These are phyloP conservation scores for Lasiosphaeria ovina DNA, from an alignment of 495 filamentous ascomycete species.

Conservation along the genomic window DNA sequence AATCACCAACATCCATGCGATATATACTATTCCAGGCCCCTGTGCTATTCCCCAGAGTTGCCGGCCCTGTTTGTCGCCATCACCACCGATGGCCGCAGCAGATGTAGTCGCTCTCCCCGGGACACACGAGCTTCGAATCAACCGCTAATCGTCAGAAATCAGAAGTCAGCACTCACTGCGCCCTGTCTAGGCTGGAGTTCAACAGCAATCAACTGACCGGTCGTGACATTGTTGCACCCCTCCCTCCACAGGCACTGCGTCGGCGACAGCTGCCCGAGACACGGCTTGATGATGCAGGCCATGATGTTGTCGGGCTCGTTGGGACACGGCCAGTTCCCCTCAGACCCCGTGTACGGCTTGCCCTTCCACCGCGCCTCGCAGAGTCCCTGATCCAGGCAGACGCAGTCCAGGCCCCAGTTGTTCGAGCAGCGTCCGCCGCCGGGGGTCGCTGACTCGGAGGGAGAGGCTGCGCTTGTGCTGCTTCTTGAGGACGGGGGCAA, in stretches of 20 bases:
- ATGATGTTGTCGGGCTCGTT: conserved; percentile 15
- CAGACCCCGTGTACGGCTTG: conserved; percentile 15
- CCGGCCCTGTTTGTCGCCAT: too few relatives aligned
- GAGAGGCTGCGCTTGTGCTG: neutral
- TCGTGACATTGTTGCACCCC: conserved; percentile 6
- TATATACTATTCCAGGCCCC: too few relatives aligned
- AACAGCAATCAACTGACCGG: neutral
- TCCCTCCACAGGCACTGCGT: conserved; percentile 19
- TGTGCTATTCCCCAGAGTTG: too few relatives aligned
- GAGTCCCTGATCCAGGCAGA: conserved; percentile 18
- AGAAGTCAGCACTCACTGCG: neutral
- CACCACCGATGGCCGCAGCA: conserved; percentile 14
- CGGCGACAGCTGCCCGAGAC: conserved; percentile 7
- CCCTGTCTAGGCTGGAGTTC: neutral
- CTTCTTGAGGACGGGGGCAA: neutral
- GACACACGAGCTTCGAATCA: conserved; percentile 12
- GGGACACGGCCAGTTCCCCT: conserved; percentile 19
- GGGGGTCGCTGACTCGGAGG: neutral
- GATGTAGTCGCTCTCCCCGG: conserved; percentile 13
- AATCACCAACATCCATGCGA: too few relatives aligned
- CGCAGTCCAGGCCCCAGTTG: conserved; percentile 19
- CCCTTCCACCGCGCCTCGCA: conserved; percentile 19
- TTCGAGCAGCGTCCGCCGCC: conserved; percentile 19
- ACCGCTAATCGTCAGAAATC: neutral
- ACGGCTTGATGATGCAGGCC: conserved; percentile 20